Base-by-base conservation (phyloP, 2,329 filamentous ascomycete genomes). In the Trichophyton simii region DNA sequence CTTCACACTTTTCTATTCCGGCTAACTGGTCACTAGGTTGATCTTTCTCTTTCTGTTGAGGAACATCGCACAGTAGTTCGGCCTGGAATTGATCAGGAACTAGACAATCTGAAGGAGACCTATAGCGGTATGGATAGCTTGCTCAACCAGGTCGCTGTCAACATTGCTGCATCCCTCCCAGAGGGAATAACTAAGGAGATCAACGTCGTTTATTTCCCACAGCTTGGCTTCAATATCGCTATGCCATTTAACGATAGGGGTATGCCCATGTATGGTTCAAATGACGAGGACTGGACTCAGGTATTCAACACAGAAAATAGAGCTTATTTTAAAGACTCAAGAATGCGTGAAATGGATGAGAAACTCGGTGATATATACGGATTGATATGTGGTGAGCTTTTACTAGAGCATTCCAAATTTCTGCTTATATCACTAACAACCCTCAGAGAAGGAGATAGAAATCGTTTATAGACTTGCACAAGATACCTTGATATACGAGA, bases 131-230 rank as follows among this genome's bases (percentile, higher is more conserved):
- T 97, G 67, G 86, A 88, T 60, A 80, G 81, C 62, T 79, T 96
- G 11, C 79, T 99, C 13, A 85, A 83, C 1, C 74, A 84, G 60
- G 83, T 90, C 1, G 85, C 86, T 3, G 77, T 79, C 18, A 80
- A 83, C n/a, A 77, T 96, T 61, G 82, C 82, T 0, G 72, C 74
- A 13, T 78, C 80, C 1, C 77, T 94, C 20, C 87, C 91, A 0
- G 78, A 81, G 63, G 78, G 80, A 18, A 62, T 75, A 3, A 72
- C 82, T 1, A 75, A 79, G 22, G 76, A 79, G 11, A 72, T 87
- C 38, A 91, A 91, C 60, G 95, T 95, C 64, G 87, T 94, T 18
- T 96, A 94, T 71, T 87, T 95, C 64, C 92, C 91, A 0, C 91
- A 96, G 68, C 83, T 96, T 42, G 94, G 94, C 0, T 99, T 96